Base-by-base conservation (phyloP, 2,329 filamentous ascomycete genomes). In the Neopestalotiopsis clavispora region DNA sequence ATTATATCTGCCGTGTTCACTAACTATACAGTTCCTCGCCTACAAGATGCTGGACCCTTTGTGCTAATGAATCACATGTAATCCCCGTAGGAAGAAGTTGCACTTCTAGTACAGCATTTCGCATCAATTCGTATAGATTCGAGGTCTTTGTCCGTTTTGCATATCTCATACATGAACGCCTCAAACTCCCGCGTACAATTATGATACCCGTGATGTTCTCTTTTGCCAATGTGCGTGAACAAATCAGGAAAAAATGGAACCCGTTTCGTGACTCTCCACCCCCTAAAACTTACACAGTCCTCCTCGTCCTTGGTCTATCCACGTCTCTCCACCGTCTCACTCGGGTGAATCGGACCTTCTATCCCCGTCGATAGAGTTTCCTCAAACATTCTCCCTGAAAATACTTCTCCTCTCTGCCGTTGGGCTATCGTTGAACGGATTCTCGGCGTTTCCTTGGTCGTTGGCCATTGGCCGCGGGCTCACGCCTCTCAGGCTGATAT, bases 401-500 rank as follows among this genome's bases (percentile, higher is more conserved):
- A 92, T 85, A 70, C 90, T 93, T 77, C 87, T 86, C 79, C 91
- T 84, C 82, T 92, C 91, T 9, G 34, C 34, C 10, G 87, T 87
- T n/a, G 89, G 89, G 76, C 89, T 91, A 68, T 87, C 85, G 38
- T 83, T 82, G 79, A 80, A 68, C 80, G 80, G 14, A 76, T 80
- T 65, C 78, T 81, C 23, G 76, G 74, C 57, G 71, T 73, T 38
- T n/a, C 42, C 17, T n/a, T 72, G 4, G 79, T 80, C 49, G 80
- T 40, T 78, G 38, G 85, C 84, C 73, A 92, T 88, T n/a, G 93
- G 93, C 72, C 93, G 80, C 3, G 94, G 93, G 78, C 92, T 95
- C 38, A 95, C 90, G 32, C 92, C 92, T 67, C 92, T 82, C 79
- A 94, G 74, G 77, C 84, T 87, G 68, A 89, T 76, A 75, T 87